Conservation (phyloP, 108 stramenopile genomes). For the Discostella pseudostelligera region DNA sequence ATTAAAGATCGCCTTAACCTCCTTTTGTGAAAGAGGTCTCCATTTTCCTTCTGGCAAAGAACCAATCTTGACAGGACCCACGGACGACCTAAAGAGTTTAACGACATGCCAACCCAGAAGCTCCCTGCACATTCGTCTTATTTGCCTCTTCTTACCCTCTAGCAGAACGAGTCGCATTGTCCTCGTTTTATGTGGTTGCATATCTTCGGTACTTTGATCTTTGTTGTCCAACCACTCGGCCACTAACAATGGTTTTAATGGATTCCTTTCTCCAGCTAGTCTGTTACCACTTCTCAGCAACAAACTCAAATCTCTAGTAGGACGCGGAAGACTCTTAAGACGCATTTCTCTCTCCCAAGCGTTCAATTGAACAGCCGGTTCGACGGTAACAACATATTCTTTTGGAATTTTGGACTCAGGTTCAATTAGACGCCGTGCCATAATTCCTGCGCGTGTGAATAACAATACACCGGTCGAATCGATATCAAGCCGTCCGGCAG, state of each 20-base stretch:
- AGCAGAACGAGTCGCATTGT: slow-evolving; percentile 61
- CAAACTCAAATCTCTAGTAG: slow-evolving; percentile 40
- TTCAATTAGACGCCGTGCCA: slow-evolving; percentile 66
- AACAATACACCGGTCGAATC: slow-evolving; percentile 71
- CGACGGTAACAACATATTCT: slow-evolving; percentile 75
- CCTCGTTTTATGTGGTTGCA: background rate
- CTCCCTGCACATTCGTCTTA: slow-evolving; percentile 75
- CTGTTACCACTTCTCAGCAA: slow-evolving; percentile 45
- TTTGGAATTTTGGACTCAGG: slow-evolving; percentile 57
- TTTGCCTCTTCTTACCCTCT: slow-evolving; percentile 78
- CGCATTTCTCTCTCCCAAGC: slow-evolving; percentile 49
- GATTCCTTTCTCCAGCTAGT: slow-evolving; percentile 45
- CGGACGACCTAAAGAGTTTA: slow-evolving; percentile 50
- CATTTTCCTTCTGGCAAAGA: slow-evolving; percentile 61
- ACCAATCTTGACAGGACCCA: slow-evolving; percentile 63
- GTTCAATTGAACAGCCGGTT: slow-evolving; percentile 40
- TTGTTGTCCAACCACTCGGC: slow-evolving; percentile 57
- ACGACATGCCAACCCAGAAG: slow-evolving; percentile 68
- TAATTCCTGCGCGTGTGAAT: slow-evolving; percentile 63
- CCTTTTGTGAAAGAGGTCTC: slow-evolving; percentile 44
- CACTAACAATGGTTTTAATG: slow-evolving; percentile 52
- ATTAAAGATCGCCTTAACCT: slow-evolving; percentile 21
- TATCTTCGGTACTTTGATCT: background rate
- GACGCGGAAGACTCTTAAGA: slow-evolving; percentile 33
- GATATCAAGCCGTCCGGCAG: slow-evolving; percentile 75